These are phyloP conservation scores for Scheffersomyces illinoinensis DNA, from an alignment of 1,139 yeast genomes.

Conservation along the genomic window DNA sequence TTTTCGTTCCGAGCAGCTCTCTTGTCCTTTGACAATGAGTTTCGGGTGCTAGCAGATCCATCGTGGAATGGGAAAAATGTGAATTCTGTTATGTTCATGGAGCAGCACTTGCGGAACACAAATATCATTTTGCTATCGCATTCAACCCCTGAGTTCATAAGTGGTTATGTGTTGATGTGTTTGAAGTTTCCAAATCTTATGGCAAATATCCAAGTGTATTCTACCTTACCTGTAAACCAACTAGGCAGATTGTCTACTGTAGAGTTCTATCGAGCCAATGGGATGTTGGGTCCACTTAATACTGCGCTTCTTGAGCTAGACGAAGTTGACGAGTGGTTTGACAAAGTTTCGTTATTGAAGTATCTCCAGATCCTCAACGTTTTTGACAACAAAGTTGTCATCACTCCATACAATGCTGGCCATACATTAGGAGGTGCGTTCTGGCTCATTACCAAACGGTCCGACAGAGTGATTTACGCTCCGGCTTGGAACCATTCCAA, in stretches of 20 bases:
- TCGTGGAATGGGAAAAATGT: conserved; percentile 61
- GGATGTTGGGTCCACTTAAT: conserved; percentile 73
- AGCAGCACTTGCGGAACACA: conserved; percentile 46
- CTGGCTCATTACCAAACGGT: conserved; percentile 75
- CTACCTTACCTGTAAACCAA: conserved; percentile 86
- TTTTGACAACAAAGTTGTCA: conserved; percentile 58
- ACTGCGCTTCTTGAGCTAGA: conserved; percentile 63
- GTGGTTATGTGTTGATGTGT: conserved; percentile 76
- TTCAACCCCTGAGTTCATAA: conserved; percentile 76
- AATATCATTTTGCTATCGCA: conserved; percentile 81
- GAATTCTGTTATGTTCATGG: conserved; percentile 44
- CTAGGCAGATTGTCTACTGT: conserved; percentile 84
- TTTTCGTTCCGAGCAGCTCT: conserved; percentile 43
- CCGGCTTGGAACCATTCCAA: conserved; percentile 95
- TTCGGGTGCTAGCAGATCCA: conserved; percentile 67
- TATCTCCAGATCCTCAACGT: conserved; percentile 75
- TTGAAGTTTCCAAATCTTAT: conserved; percentile 60
- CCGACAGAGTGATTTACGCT: conserved; percentile 82
- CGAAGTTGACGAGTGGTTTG: conserved; percentile 82
- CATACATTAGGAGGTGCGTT: conserved; percentile 90
- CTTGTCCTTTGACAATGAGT: conserved; percentile 44
- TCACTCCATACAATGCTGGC: conserved; percentile 90
- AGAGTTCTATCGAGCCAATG: conserved; percentile 72
- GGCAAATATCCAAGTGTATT: conserved; percentile 71
- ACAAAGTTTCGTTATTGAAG: conserved; percentile 65